A percentile compares a stretch with the other conserved stretches of the same genome.
These are phyloP conservation scores for Eurotiales sp. DNA, from an alignment of 2,329 filamentous ascomycete species.

Conservation along the genomic window DNA sequence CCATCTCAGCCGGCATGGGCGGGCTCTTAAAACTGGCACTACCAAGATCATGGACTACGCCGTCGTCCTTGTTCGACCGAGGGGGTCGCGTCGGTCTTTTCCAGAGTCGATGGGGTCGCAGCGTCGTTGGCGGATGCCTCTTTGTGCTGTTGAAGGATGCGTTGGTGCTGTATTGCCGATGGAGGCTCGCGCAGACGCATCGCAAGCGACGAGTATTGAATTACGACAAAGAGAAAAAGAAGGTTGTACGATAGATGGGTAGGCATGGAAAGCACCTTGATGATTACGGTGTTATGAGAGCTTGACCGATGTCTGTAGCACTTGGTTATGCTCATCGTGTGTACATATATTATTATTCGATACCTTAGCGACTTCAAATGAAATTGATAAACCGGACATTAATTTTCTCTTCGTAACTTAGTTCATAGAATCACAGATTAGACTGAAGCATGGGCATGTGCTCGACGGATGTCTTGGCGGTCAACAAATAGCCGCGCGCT, in stretches of 20 bases:
- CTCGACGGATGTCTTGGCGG: too few species aligned
- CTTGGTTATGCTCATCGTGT: slow-evolving; percentile 2
- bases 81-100: slow-evolving; percentile 64
- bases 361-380: background rate
- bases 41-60: slow-evolving; percentile 63
- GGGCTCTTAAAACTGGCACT: slow-evolving; percentile 66
- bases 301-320: too few species aligned
- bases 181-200: slow-evolving; percentile 47
- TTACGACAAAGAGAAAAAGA: slow-evolving; percentile 42
- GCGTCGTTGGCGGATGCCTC: slow-evolving; percentile 79
- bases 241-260: slow-evolving; percentile 11
- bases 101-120: slow-evolving; percentile 83
- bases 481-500: too few species aligned
- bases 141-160: slow-evolving; percentile 80
- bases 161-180: slow-evolving; percentile 56
- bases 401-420: too few species aligned
- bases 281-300: slow-evolving; percentile 8
- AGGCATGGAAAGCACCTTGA: background rate
- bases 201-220: slow-evolving; percentile 45
- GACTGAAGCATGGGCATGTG: too few species aligned
- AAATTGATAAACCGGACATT: too few species aligned
- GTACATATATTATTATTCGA: slow-evolving; percentile 3
- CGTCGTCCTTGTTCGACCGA: slow-evolving; percentile 33
- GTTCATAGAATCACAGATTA: too few species aligned
- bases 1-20: slow-evolving; percentile 73